Evolutionary conservation across 768 basidiomycete genomes (phyloP).

Genomic region (Serendipita sp.): DNA sequence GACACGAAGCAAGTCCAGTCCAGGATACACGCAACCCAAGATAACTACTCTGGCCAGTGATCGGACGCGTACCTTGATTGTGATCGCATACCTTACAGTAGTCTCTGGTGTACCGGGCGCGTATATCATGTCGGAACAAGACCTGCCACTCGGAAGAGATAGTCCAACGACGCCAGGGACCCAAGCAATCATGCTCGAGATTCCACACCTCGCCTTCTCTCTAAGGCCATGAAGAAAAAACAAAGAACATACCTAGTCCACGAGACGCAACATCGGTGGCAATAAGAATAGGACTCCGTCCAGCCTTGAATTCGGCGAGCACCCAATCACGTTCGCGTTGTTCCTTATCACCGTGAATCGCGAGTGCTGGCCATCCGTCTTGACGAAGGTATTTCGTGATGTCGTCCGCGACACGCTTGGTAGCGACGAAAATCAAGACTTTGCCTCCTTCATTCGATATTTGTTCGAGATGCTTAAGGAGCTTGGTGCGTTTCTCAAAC

Average conservation of each 20-base stretch:
- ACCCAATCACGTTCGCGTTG: constrained; percentile 99
- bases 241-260: constrained; percentile 71
- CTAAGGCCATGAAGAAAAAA: neutral
- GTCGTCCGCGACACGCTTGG: constrained; percentile 95
- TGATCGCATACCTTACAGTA: neutral
- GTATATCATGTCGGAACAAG: neutral
- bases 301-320: constrained; percentile 92
- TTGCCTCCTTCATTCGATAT: constrained; percentile 96
- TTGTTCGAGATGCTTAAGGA: constrained; percentile 93
- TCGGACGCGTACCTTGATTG: neutral
- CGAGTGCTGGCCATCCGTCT: constrained; percentile 99
- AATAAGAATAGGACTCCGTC: constrained; percentile 91
- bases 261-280: constrained; percentile 99
- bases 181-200: neutral
- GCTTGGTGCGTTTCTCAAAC: constrained; percentile 89
- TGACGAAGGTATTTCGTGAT: constrained; percentile 94
- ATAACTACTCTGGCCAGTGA: neutral
- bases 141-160: constrained; percentile 6
- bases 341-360: constrained; percentile 99
- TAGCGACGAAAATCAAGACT: constrained; percentile 95
- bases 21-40: constrained; percentile 6
- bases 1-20: neutral
- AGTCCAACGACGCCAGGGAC: neutral
- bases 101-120: neutral
- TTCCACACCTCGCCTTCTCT: neutral